Evolutionary conservation across 2,329 filamentous ascomycete genomes (phyloP).

Genomic region (Mycosphaerelloides madeirae): DNA sequence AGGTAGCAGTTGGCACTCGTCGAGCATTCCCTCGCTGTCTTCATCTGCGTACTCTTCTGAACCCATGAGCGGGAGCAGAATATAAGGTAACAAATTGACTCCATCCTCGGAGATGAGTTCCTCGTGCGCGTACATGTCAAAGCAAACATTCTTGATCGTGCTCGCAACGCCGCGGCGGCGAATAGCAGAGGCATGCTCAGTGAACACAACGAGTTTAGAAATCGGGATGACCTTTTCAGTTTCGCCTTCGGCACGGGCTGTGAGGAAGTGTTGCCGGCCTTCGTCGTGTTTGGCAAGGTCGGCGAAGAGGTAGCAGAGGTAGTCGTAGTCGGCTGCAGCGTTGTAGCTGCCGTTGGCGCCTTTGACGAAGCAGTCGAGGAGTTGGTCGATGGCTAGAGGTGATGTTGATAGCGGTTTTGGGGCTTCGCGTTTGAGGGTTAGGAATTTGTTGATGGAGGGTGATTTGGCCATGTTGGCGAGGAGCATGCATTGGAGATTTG

Average conservation of each 20-base stretch:
- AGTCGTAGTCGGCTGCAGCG: constrained; percentile 80
- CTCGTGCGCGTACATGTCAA: constrained; percentile 68
- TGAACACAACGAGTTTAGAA: constrained; percentile 90
- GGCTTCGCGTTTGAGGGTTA: constrained; percentile 62
- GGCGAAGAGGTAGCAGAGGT: constrained; percentile 89
- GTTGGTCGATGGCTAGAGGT: constrained; percentile 73
- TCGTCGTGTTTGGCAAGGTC: constrained; percentile 74
- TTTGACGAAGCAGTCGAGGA: constrained; percentile 95
- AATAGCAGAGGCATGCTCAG: constrained; percentile 78
- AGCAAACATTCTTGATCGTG: constrained; percentile 90
- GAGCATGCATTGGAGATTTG: constrained; percentile 83
- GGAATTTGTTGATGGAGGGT: constrained; percentile 64
- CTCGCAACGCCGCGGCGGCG: constrained; percentile 90
- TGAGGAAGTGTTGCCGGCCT: constrained; percentile 51
- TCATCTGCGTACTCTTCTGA: constrained; percentile 84
- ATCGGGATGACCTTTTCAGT: constrained; percentile 76
- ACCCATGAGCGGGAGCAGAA: constrained; percentile 82
- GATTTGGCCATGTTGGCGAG: constrained; percentile 87
- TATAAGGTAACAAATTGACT: constrained; percentile 79
- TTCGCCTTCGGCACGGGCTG: constrained; percentile 38
- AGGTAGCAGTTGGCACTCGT: constrained; percentile 82
- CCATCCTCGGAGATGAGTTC: constrained; percentile 60
- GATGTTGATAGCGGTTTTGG: constrained; percentile 69
- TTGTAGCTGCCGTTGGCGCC: constrained; percentile 80
- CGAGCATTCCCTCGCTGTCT: constrained; percentile 78